Conservation (phyloP, 1,284 basidiomycete genomes). For the Blastosporella zonata region DNA sequence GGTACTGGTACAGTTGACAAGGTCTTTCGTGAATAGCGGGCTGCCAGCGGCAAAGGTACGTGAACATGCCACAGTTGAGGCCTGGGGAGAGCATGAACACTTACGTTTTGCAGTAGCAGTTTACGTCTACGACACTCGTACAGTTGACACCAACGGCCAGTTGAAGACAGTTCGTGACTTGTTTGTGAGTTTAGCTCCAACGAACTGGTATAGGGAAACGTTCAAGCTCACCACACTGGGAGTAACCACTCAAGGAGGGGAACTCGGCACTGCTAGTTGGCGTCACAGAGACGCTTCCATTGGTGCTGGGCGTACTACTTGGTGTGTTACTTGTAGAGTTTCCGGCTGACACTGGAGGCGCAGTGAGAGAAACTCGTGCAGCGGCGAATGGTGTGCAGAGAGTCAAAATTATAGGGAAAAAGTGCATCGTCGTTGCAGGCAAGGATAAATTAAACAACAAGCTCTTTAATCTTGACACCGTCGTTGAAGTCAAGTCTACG, state of each 20-base stretch:
- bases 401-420: background rate
- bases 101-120: constrained; percentile 41
- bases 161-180: constrained; percentile 37
- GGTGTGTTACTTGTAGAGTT: constrained; percentile 9
- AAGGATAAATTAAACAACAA: background rate
- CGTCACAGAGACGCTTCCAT: constrained; percentile 16
- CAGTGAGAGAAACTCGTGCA: constrained; percentile 13
- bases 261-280: constrained; percentile 20
- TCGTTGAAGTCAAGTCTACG: background rate
- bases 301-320: constrained; percentile 9
- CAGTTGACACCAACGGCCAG: constrained; percentile 33
- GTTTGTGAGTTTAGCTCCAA: background rate
- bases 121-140: constrained; percentile 34
- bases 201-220: background rate
- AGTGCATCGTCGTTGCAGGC: background rate
- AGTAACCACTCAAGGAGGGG: constrained; percentile 20
- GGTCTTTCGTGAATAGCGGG: constrained; percentile 26
- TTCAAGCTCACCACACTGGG: constrained; percentile 19
- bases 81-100: background rate
- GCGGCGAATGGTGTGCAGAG: constrained; percentile 1
- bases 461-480: background rate
- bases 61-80: background rate
- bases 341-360: constrained; percentile 17
- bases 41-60: constrained; percentile 20
- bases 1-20: constrained; percentile 31